phyloP scores from a whole-genome alignment of 257 asterid species.

The Coffea eugenioides region DNA sequence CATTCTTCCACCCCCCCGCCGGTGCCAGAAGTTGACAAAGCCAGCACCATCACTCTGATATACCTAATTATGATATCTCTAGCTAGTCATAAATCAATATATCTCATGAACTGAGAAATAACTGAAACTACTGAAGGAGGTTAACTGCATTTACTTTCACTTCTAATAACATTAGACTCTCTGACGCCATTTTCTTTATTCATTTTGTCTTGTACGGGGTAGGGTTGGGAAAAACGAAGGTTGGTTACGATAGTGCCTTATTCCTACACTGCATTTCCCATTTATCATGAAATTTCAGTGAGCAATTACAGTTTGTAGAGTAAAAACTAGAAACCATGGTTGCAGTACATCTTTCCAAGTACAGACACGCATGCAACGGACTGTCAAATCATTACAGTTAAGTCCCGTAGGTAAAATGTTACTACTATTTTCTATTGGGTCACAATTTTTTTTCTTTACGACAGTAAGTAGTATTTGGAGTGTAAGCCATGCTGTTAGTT shows the following conservation, averaged over 20 bases:
- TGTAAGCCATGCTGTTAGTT: too few relatives aligned
- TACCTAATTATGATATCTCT: background rate
- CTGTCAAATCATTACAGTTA: background rate
- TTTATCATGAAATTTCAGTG: slow-evolving; percentile 1
- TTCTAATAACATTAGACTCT: background rate
- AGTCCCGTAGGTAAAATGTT: background rate
- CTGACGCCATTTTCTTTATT: background rate
- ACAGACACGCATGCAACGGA: background rate
- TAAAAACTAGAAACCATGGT: background rate
- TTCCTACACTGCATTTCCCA: background rate
- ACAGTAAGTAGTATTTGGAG: background rate
- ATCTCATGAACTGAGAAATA: background rate
- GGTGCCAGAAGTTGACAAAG: slow-evolving; percentile 11
- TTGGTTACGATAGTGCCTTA: background rate
- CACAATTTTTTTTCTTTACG: background rate
- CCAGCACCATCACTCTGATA: background rate
- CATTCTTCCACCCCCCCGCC: background rate
- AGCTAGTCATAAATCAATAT: too few relatives aligned
- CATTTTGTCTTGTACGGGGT: background rate
- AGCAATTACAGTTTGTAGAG: background rate
- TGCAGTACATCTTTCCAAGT: background rate
- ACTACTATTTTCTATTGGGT: background rate
- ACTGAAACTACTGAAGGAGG: background rate
- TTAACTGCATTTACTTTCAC: slow-evolving; percentile 9
- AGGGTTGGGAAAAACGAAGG: background rate